phyloP scores from a whole-genome alignment of 306 rosid species.

The Cucumis melo region DNA sequence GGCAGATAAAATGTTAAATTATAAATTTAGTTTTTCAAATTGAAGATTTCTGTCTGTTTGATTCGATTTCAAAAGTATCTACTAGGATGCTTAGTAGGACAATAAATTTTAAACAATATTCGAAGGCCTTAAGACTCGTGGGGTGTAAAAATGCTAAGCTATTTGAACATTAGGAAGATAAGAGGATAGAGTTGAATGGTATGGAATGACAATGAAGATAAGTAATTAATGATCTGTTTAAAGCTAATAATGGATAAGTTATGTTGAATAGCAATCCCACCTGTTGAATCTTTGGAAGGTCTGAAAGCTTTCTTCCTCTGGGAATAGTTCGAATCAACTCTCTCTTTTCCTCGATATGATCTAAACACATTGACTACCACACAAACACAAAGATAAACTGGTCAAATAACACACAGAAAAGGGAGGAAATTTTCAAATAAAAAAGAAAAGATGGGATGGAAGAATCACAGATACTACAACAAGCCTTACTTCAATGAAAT shows the following conservation, averaged over 20 bases:
- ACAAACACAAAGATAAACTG: neutral
- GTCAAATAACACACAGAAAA: neutral
- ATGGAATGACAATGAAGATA: neutral
- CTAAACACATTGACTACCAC: conserved; percentile 56
- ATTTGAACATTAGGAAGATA: too few relatives aligned
- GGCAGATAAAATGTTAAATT: neutral
- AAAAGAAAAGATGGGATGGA: neutral
- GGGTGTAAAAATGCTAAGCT: too few relatives aligned
- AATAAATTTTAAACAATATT: too few relatives aligned
- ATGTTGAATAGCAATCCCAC: conserved; percentile 15
- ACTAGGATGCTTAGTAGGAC: too few relatives aligned
- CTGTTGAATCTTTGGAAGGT: conserved; percentile 60
- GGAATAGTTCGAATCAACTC: conserved; percentile 54
- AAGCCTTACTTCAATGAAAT: conserved; percentile 52
- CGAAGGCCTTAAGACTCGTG: too few relatives aligned
- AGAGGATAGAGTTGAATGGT: too few relatives aligned
- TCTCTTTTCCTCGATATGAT: conserved; percentile 49
- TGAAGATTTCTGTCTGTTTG: too few relatives aligned
- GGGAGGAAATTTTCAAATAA: neutral
- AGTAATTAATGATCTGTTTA: neutral
- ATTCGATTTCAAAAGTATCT: too few relatives aligned
- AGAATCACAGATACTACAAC: too few relatives aligned
- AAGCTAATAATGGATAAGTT: neutral
- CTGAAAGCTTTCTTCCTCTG: conserved; percentile 40
- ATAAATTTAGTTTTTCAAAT: too few relatives aligned